Evolutionary conservation across 1,139 yeast genomes (phyloP).

Genomic region (Sugiyamaella sp.): DNA sequence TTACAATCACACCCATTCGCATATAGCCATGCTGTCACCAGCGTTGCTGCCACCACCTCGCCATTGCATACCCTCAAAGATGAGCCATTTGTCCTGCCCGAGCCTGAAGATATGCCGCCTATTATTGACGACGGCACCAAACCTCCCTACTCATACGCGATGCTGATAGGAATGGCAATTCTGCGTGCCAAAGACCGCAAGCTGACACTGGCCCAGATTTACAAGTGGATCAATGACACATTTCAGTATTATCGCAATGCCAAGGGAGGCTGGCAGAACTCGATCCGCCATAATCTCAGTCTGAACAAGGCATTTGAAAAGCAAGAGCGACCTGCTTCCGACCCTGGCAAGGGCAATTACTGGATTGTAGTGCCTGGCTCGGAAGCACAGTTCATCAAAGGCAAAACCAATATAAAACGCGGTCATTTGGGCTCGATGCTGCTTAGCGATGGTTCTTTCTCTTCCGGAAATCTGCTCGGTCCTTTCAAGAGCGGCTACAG

Average conservation of each 20-base stretch:
- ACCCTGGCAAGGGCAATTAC: constrained; percentile 89
- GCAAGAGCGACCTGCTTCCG: constrained; percentile 87
- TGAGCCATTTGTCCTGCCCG: constrained; percentile 36
- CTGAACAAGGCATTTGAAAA: constrained; percentile 86
- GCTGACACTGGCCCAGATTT: constrained; percentile 87
- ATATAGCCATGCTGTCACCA: constrained; percentile 17
- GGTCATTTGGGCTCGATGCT: background rate
- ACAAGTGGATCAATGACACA: constrained; percentile 88
- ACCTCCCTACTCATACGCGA: constrained; percentile 95
- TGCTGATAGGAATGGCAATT: constrained; percentile 91
- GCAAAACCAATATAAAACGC: constrained; percentile 22
- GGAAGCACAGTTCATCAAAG: constrained; percentile 79
- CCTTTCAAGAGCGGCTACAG: background rate
- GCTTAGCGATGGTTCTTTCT: constrained; percentile 4
- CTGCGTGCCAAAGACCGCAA: constrained; percentile 78
- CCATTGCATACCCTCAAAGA: constrained; percentile 24
- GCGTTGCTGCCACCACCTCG: constrained; percentile 32
- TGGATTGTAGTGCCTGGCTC: constrained; percentile 89
- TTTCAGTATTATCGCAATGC: constrained; percentile 81
- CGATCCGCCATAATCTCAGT: constrained; percentile 83
- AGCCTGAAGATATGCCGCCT: constrained; percentile 49
- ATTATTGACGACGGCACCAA: constrained; percentile 56
- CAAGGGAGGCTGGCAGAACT: constrained; percentile 94
- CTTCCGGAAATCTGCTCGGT: background rate
- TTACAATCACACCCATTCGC: constrained; percentile 1